Evolutionary conservation across 345 rosid species (phyloP).

Genomic region (Boechera stricta): DNA sequence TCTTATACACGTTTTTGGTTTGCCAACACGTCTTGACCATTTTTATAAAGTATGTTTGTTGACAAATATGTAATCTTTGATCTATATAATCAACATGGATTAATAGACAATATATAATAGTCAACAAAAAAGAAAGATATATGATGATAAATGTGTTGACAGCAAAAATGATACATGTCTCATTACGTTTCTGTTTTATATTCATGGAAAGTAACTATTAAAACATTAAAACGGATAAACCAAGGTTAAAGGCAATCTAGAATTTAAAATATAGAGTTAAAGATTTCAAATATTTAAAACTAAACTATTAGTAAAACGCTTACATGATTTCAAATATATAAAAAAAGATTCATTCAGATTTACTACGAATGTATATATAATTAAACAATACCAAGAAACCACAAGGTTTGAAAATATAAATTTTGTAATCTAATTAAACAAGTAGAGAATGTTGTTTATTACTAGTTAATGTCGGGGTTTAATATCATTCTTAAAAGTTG

Average conservation of each 20-base stretch:
- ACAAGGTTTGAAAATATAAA: too few relatives aligned
- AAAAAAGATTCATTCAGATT: too few relatives aligned
- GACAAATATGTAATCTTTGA: background rate
- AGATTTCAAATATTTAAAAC: background rate
- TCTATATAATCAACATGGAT: background rate
- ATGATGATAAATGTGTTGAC: background rate
- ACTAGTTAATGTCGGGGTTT: too few relatives aligned
- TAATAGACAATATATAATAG: background rate
- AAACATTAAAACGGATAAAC: background rate
- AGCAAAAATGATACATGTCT: background rate
- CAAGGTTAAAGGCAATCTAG: background rate
- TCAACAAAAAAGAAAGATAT: background rate
- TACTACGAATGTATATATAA: too few relatives aligned
- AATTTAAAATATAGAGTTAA: background rate
- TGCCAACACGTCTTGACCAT: background rate
- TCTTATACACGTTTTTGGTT: background rate
- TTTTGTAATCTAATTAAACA: too few relatives aligned
- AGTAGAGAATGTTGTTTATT: background rate
- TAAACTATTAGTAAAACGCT: background rate
- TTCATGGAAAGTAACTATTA: background rate
- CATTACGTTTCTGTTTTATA: background rate
- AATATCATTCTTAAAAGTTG: too few relatives aligned
- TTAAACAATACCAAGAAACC: too few relatives aligned
- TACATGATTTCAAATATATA: too few relatives aligned
- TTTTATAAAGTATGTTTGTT: background rate